These are phyloP conservation scores for Pyricularia sp. DNA, from an alignment of 2,329 filamentous ascomycete species.

Conservation along the genomic window DNA sequence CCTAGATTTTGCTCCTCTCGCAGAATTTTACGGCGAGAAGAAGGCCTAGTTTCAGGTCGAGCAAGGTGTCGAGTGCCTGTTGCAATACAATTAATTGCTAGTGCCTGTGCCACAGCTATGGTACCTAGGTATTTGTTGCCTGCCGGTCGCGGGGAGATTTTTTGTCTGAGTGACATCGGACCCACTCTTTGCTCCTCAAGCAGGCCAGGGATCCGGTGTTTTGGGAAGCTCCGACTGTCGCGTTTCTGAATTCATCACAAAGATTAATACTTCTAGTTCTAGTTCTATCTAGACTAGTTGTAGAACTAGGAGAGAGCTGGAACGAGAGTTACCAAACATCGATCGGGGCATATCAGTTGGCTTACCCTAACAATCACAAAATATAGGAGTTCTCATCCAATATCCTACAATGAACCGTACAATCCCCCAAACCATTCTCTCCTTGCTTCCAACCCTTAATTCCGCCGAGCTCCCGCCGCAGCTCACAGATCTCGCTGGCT, in stretches of 20 bases:
- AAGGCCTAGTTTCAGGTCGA: background rate
- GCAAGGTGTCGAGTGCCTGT: background rate
- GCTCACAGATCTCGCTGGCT: conserved; percentile 63
- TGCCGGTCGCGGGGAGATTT: background rate
- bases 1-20: background rate
- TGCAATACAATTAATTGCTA: background rate
- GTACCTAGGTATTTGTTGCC: background rate
- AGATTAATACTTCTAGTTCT: background rate
- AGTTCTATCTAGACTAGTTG: too few relatives aligned
- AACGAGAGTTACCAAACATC: too few relatives aligned
- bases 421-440: conserved; percentile 64
- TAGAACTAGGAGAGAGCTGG: too few relatives aligned
- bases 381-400: background rate
- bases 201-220: background rate
- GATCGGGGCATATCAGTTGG: background rate
- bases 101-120: background rate
- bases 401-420: conserved; percentile 55
- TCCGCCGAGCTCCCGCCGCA: conserved; percentile 51
- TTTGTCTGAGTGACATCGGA: background rate
- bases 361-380: background rate
- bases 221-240: background rate
- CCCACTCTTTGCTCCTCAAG: background rate
- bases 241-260: background rate
- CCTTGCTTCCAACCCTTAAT: conserved; percentile 64
- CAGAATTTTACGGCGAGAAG: background rate